Evolutionary conservation across 768 basidiomycete species (phyloP), one percentile per base, ranked within the genome.

Genomic region (Clitopilus hobsonii): DNA sequence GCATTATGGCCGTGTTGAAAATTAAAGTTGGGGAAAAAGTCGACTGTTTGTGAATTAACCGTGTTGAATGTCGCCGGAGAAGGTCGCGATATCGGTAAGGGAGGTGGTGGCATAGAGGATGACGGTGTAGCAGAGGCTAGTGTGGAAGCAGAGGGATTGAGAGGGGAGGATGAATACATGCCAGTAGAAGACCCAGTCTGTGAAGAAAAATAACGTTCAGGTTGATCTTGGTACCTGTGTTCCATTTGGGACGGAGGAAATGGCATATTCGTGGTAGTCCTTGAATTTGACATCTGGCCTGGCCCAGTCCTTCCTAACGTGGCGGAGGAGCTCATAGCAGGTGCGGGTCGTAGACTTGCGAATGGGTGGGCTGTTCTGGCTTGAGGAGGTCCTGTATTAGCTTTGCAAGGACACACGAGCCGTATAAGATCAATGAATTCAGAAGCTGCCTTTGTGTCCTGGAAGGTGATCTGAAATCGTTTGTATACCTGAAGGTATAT

Each of bases 381-480:
- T 23, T 57, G 24, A 28, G 60, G 55, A 18, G 56, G 56, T 36
- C 53, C 54, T 52, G 75, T 71, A 58, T 81, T 88, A 30, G 79
- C 71, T 66, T 84, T 87, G 74, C 89, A 92, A 3, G 89, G 89
- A 63, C 89, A 91, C 36, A 91, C 79, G 5, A 77, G 71, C 48
- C 79, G 78, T 61, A 91, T 83, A 4, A 79, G 70, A 25, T 83
- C 75, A 54, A 90, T 78, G 57, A 88, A 86, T 58, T 81, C 77
- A 1, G 71, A 64, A 0, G 84, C 81, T 27, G 80, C 76, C 2
- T 65, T 55, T 14, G 72, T 51, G n/a, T 77, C 74, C 51, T 73
- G 64, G 58, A 92, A 90, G 20, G 84, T 84, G 25, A 91, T 77
- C 65, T 92, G 89, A 61, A 92, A 89, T 14, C 89, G 85, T 51